These are phyloP conservation scores for Aspergillus novoparasiticus DNA, from an alignment of 2,329 filamentous ascomycete genomes.

Conservation along the genomic window DNA sequence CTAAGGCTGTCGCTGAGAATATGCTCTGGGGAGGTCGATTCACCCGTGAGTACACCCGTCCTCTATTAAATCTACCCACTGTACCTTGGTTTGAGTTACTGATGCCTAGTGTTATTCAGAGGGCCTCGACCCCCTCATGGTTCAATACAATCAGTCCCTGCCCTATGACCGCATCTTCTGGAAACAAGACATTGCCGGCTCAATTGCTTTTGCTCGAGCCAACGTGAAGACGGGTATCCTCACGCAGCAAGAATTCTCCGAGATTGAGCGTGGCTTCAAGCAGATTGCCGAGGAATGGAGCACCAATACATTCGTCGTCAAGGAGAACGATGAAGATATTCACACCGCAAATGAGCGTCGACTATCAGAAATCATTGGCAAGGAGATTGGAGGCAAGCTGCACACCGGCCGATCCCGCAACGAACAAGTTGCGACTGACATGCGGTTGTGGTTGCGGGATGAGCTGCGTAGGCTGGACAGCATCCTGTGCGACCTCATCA, in stretches of 20 bases:
- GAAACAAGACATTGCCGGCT: constrained; percentile 77
- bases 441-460: constrained; percentile 85
- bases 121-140: constrained; percentile 83
- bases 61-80: constrained; percentile 1
- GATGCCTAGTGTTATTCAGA: constrained; percentile 51
- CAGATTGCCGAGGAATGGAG: constrained; percentile 54
- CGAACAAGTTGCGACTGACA: constrained; percentile 87
- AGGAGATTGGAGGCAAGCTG: constrained; percentile 81
- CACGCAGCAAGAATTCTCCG: constrained; percentile 69
- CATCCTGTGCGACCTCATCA: constrained; percentile 69
- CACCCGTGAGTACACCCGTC: constrained; percentile 49
- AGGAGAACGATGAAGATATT: constrained; percentile 58
- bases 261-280: constrained; percentile 72
- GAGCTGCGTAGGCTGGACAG: constrained; percentile 70
- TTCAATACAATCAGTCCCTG: constrained; percentile 79
- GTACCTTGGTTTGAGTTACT: constrained; percentile 11
- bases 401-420: constrained; percentile 87
- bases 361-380: constrained; percentile 82
- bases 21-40: constrained; percentile 67
- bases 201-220: constrained; percentile 78
- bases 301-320: constrained; percentile 38
- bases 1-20: constrained; percentile 46
- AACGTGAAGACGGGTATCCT: constrained; percentile 77
- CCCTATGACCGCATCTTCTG: constrained; percentile 78
- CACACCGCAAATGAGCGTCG: constrained; percentile 73